These are phyloP conservation scores for Solanum gracilifrons DNA, from an alignment of 257 asterid genomes.

Conservation along the genomic window DNA sequence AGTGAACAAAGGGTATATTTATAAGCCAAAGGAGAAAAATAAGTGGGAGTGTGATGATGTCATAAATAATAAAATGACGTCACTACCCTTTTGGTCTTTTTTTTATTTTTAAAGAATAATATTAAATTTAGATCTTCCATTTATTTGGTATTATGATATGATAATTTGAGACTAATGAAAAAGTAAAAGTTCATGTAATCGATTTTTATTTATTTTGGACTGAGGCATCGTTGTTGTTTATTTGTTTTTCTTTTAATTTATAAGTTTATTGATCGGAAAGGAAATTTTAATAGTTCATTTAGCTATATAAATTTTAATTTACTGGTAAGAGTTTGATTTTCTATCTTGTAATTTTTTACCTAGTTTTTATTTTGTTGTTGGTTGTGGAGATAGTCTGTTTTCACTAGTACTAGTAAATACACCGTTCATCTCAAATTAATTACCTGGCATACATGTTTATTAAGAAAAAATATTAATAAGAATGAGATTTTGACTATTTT, in stretches of 20 bases:
- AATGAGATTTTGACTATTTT: not conserved
- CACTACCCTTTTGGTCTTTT: not conserved
- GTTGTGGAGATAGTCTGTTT: not conserved
- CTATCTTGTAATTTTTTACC: not conserved
- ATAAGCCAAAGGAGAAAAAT: not conserved
- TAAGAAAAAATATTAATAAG: too few relatives aligned
- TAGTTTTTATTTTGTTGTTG: not conserved
- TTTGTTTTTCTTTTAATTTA: not conserved
- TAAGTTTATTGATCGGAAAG: accelerated
- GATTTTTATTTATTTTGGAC: not conserved
- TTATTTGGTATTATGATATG: not conserved
- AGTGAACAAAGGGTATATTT: not conserved
- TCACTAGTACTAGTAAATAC: not conserved
- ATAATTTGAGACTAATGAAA: not conserved
- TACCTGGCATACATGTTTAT: too few relatives aligned
- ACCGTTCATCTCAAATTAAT: not conserved
- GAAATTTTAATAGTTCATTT: not conserved
- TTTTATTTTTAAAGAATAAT: too few relatives aligned
- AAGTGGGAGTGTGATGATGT: not conserved
- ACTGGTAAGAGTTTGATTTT: not conserved
- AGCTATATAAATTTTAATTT: not conserved
- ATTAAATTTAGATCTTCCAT: too few relatives aligned
- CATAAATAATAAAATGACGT: not conserved
- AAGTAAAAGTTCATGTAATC: not conserved
- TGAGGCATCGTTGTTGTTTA: not conserved